These are phyloP conservation scores for Paracoccidioides lutzii DNA, from an alignment of 2,329 filamentous ascomycete genomes.

Conservation along the genomic window DNA sequence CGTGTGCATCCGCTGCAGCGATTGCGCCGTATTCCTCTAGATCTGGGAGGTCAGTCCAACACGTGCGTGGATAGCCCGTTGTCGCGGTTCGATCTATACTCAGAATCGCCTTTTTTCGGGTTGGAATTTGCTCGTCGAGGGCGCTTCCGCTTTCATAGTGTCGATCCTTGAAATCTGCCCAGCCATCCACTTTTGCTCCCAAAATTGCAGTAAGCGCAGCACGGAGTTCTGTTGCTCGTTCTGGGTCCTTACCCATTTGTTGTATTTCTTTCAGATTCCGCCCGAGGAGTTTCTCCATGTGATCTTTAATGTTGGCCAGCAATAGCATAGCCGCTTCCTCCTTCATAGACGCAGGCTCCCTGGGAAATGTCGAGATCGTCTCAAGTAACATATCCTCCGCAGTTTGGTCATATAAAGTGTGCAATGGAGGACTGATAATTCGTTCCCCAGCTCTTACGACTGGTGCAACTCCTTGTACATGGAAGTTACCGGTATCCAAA, in stretches of 20 bases:
- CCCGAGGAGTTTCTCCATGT: conserved; percentile 36
- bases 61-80: conserved; percentile 28
- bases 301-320: conserved; percentile 36
- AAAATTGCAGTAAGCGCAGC: conserved; percentile 32
- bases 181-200: conserved; percentile 33
- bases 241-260: conserved; percentile 34
- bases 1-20: conserved; percentile 24
- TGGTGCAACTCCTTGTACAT: conserved; percentile 28
- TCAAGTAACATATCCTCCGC: conserved; percentile 32
- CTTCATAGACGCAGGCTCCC: conserved; percentile 32
- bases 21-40: conserved; percentile 29
- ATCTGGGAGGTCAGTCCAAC: conserved; percentile 34
- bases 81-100: conserved; percentile 30
- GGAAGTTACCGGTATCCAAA: conserved; percentile 24
- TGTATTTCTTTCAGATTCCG: conserved; percentile 32
- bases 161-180: conserved; percentile 27
- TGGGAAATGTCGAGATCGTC: conserved; percentile 32
- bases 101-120: conserved; percentile 30
- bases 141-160: conserved; percentile 4
- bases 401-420: conserved; percentile 31
- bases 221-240: conserved; percentile 33
- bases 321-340: conserved; percentile 36
- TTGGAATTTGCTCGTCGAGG: conserved; percentile 15
- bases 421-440: conserved; percentile 29
- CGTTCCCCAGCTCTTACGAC: conserved; percentile 32